phyloP scores from a whole-genome alignment of 345 rosid genomes.

The Geranium rotundifolium region DNA sequence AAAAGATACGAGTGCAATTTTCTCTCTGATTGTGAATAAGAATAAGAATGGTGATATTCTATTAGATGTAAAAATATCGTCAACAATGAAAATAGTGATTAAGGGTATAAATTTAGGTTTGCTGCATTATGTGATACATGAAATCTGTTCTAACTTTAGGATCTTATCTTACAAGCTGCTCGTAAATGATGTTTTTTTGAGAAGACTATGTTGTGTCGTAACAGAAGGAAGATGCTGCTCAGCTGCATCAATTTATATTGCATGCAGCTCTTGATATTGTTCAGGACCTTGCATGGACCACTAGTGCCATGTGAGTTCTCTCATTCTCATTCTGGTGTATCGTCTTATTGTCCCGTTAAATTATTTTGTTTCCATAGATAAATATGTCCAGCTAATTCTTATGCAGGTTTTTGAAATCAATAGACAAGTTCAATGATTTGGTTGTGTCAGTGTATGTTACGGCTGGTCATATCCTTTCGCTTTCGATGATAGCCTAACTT shows the following conservation, averaged over 20 bases:
- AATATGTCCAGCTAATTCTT: background rate
- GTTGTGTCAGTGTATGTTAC: slow-evolving; percentile 94
- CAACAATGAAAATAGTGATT: no score
- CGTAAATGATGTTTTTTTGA: background rate
- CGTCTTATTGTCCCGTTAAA: background rate
- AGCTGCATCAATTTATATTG: slow-evolving; percentile 81
- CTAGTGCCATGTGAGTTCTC: slow-evolving; percentile 75
- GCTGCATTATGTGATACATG: background rate
- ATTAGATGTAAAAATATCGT: no score
- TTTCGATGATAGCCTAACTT: background rate
- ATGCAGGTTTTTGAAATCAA: slow-evolving; percentile 77
- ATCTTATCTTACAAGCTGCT: background rate
- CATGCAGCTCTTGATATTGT: slow-evolving; percentile 94
- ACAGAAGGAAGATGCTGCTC: slow-evolving; percentile 98
- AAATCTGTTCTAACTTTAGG: background rate
- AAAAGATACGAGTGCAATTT: no score
- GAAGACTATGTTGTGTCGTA: slow-evolving; percentile 8
- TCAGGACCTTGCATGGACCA: slow-evolving; percentile 95
- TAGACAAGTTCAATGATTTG: slow-evolving; percentile 87
- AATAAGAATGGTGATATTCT: no score
- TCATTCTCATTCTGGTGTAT: background rate
- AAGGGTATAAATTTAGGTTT: no score
- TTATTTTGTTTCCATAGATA: slow-evolving; percentile 2
- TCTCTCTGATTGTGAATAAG: no score
- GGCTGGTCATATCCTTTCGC: slow-evolving; percentile 86